Evolutionary conservation across 768 basidiomycete species (phyloP).

Genomic region (Mrakia blollopis): DNA sequence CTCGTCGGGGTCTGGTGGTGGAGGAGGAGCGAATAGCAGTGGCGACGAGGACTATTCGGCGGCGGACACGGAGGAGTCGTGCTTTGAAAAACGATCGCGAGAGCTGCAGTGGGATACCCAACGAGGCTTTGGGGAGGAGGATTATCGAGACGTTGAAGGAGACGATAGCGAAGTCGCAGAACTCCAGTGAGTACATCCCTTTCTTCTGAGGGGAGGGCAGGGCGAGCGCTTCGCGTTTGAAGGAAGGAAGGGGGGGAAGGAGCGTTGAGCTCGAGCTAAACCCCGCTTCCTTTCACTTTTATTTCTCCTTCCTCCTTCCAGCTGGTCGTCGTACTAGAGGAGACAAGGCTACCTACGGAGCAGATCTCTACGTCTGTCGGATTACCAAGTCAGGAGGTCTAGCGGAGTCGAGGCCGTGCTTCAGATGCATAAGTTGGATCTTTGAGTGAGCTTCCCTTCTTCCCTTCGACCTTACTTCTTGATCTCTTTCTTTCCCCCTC

Average conservation of each 20-base stretch:
- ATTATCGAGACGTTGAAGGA: slow-evolving; percentile 1
- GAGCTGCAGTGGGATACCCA: background rate
- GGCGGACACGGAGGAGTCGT: slow-evolving; percentile 14
- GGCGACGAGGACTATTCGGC: slow-evolving; percentile 3
- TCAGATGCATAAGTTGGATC: slow-evolving; percentile 8
- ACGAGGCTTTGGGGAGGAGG: slow-evolving; percentile 11
- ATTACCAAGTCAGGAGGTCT: background rate
- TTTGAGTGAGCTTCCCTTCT: slow-evolving; percentile 6
- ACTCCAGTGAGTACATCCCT: background rate
- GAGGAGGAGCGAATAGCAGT: background rate
- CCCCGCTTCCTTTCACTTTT: background rate
- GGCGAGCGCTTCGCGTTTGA: too few species aligned
- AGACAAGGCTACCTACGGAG: slow-evolving; percentile 17
- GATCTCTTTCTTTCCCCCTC: too few species aligned
- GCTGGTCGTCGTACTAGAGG: slow-evolving; percentile 16
- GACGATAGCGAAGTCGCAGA: background rate
- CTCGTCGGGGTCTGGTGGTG: background rate
- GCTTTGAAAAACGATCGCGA: slow-evolving; percentile 12
- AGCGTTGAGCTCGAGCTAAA: background rate
- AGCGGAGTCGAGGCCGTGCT: slow-evolving; percentile 13
- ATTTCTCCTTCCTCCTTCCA: background rate
- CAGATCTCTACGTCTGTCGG: slow-evolving; percentile 23
- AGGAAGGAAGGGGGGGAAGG: background rate
- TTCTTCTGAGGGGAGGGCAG: background rate
- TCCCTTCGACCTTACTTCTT: background rate